Conservation (phyloP, 2,329 filamentous ascomycete species). For the Exophiala lecanii-corni region DNA sequence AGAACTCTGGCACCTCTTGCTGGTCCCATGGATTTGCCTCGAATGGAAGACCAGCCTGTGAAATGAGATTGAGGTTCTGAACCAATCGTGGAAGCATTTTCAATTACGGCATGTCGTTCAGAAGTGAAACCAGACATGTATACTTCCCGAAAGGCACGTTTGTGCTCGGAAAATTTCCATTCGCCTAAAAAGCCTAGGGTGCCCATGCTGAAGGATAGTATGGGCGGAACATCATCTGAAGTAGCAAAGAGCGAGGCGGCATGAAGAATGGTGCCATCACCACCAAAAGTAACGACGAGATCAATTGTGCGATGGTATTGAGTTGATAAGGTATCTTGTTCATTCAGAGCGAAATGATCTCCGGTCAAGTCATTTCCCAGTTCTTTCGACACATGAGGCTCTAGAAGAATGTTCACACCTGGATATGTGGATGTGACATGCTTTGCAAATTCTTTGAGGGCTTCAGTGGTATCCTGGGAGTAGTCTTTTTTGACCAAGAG, state of each 20-base stretch:
- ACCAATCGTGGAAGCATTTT: constrained; percentile 38
- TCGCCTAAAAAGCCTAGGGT: constrained; percentile 91
- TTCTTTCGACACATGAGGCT: constrained; percentile 66
- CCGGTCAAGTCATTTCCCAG: constrained; percentile 51
- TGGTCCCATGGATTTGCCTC: constrained; percentile 75
- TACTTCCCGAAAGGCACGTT: constrained; percentile 84
- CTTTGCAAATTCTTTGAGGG: constrained; percentile 57
- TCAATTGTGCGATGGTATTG: constrained; percentile 73
- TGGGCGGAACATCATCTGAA: constrained; percentile 74
- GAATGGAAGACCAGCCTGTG: constrained; percentile 65
- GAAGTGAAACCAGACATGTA: constrained; percentile 71
- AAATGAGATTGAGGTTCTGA: constrained; percentile 19
- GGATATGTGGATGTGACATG: constrained; percentile 79
- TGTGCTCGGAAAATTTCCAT: constrained; percentile 93
- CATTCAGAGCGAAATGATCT: constrained; percentile 12
- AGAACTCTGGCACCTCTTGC: constrained; percentile 73
- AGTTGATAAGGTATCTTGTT: constrained; percentile 3
- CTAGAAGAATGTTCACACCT: constrained; percentile 74
- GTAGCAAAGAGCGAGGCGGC: constrained; percentile 84
- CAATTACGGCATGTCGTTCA: constrained; percentile 40
- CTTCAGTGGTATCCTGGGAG: constrained; percentile 51
- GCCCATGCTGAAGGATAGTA: constrained; percentile 95
- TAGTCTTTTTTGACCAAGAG: constrained; percentile 64
- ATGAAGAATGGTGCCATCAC: constrained; percentile 85
- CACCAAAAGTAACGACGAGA: constrained; percentile 82